phyloP scores from a whole-genome alignment of 495 filamentous ascomycete genomes.

The Trichoderma orchidacearum region DNA sequence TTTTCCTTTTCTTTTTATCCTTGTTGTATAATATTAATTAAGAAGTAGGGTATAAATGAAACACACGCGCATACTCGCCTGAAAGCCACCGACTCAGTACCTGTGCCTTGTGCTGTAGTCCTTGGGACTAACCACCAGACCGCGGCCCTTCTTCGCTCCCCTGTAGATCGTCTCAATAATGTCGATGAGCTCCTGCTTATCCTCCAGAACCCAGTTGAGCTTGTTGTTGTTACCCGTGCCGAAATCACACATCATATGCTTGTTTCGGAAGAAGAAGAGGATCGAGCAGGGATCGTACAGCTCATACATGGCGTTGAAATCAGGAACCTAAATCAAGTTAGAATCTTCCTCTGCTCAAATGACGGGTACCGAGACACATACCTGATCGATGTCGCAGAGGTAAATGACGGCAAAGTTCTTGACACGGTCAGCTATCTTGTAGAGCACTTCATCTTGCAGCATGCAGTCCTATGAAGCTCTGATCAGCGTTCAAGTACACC shows the following conservation, averaged over 20 bases:
- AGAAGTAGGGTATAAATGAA: neutral
- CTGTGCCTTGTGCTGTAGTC: constrained; percentile 79
- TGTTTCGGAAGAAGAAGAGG: constrained; percentile 96
- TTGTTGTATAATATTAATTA: neutral
- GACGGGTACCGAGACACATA: neutral
- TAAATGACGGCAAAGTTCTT: constrained; percentile 93
- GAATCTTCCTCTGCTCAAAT: neutral
- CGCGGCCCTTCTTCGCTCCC: constrained; percentile 91
- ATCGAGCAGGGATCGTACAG: constrained; percentile 59
- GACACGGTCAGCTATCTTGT: constrained; percentile 73
- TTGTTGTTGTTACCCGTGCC: constrained; percentile 99
- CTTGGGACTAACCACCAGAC: constrained; percentile 93
- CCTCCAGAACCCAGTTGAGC: constrained; percentile 91
- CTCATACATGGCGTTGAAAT: constrained; percentile 94
- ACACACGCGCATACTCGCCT: neutral
- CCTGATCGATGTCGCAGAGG: constrained; percentile 85
- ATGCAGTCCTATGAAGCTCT: constrained; percentile 44
- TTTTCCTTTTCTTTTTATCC: neutral
- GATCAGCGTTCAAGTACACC: constrained; percentile 1
- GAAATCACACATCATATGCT: constrained; percentile 98
- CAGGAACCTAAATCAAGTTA: constrained; percentile 43
- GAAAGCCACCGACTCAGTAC: constrained; percentile 33
- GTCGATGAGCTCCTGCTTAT: constrained; percentile 97
- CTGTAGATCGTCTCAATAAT: constrained; percentile 97
- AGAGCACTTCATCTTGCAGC: constrained; percentile 88